Evolutionary conservation across 78 protist species (phyloP).

Genomic region (Dictyostelium intermedium): DNA sequence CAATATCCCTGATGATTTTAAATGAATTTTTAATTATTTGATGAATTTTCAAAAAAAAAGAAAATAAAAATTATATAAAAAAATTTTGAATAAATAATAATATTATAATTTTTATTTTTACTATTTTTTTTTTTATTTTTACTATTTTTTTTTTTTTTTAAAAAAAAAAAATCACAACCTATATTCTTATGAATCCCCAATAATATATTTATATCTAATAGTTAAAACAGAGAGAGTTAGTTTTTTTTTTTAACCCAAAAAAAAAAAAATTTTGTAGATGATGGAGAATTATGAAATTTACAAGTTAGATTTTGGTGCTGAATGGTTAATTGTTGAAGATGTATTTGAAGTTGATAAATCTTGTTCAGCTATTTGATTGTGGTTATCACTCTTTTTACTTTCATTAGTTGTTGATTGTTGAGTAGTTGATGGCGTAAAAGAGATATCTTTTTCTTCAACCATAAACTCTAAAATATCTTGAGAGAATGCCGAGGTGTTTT

Average conservation of each 20-base stretch:
- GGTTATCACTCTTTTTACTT: conserved; percentile 1
- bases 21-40: too few species aligned
- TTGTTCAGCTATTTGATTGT: conserved; percentile 20
- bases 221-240: background rate
- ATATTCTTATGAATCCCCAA: background rate
- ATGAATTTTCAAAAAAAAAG: too few species aligned
- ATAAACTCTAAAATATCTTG: background rate
- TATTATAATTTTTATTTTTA: background rate
- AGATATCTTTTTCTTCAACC: background rate
- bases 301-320: background rate
- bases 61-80: too few species aligned
- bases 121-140: background rate
- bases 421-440: background rate
- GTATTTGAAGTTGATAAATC: background rate
- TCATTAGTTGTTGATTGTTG: background rate
- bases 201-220: background rate
- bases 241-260: background rate
- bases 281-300: background rate
- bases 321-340: background rate
- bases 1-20: too few species aligned
- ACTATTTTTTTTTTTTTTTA: background rate
- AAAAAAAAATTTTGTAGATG: background rate
- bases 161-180: background rate
- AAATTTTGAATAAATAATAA: too few species aligned
- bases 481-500: background rate